Evolutionary conservation across 2,329 filamentous ascomycete genomes (phyloP).

Genomic region (Talaromyces rugulosus): DNA sequence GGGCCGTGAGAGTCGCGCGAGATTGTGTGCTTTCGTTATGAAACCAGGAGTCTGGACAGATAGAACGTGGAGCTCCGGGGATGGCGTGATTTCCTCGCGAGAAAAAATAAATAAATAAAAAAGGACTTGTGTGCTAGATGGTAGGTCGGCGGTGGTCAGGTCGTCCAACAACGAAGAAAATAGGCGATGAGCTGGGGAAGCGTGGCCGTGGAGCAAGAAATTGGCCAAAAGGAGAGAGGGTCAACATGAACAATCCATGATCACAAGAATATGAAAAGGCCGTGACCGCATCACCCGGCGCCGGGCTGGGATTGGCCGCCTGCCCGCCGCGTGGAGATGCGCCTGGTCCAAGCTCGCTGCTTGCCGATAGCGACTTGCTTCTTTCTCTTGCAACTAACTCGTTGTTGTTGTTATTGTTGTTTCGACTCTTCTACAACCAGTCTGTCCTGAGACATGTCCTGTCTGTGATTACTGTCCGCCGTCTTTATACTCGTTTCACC

Average conservation of each 20-base stretch:
- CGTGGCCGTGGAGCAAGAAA: not conserved
- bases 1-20: not conserved
- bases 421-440: not conserved
- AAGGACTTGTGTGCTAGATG: not conserved
- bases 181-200: not conserved
- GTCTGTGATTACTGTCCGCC: not conserved
- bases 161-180: not conserved
- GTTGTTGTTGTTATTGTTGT: not conserved
- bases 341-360: slow-evolving; percentile 22
- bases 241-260: not conserved
- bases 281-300: slow-evolving; percentile 11
- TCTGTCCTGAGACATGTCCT: not conserved
- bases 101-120: not conserved
- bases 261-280: not conserved
- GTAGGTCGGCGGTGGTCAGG: not conserved
- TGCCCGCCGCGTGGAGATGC: slow-evolving; percentile 16
- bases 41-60: not conserved
- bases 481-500: not conserved
- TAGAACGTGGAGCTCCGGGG: not conserved
- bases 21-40: not conserved
- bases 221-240: not conserved
- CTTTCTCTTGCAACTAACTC: not conserved
- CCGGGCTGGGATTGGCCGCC: slow-evolving; percentile 9
- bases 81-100: not conserved
- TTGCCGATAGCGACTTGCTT: not conserved